Evolutionary conservation across 352 stramenopile genomes (phyloP), one percentile per base, ranked within the genome.

Genomic region (Thraustochytrium striatum): DNA sequence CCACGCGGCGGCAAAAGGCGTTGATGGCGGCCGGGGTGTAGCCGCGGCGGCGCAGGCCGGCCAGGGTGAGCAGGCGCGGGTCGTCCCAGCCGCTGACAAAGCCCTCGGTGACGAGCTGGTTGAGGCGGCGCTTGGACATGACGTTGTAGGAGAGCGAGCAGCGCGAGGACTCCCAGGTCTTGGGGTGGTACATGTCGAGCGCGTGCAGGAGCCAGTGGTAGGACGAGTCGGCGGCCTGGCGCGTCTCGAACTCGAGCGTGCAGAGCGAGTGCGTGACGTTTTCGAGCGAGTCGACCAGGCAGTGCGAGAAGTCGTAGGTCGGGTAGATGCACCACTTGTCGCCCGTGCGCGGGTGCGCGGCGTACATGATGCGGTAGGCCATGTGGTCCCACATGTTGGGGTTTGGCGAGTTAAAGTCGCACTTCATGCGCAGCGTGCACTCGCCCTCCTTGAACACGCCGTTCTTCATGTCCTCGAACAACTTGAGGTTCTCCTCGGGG

Each of bases 191-290:
- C 84, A 99, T 88, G 55, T 98, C 91, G 9, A 99, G 85, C 65
- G 91, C 92, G 86, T 98, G 88, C 21, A 99, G 61, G 57, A 99
- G 91, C 96, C 97, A 99, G 87, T 98, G 99, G 87, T 99, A 99
- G 41, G 93, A 97, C 85, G 99, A 95, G 47, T 73, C 69, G 1
- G 65, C 50, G 33, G 52, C 69, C 35, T 95, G 90, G 16, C 96
- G 89, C 25, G 93, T 98, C 87, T 99, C 96, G 85, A 99, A 99
- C 86, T 99, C 96, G 72, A 99, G 90, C 43, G 96, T 99, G 86
- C 96, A 99, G 81, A 99, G 98, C 61, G 92, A 98, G 86, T 99
- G 99, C 87, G 99, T 96, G 83, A 99, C 97, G 85, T 98, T 91
- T 87, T 99, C 96, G 16, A 99, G 86, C 35, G 94, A 95, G 83